phyloP scores from a whole-genome alignment of 805 yeast species.

The Myxozyma nipponensis region DNA sequence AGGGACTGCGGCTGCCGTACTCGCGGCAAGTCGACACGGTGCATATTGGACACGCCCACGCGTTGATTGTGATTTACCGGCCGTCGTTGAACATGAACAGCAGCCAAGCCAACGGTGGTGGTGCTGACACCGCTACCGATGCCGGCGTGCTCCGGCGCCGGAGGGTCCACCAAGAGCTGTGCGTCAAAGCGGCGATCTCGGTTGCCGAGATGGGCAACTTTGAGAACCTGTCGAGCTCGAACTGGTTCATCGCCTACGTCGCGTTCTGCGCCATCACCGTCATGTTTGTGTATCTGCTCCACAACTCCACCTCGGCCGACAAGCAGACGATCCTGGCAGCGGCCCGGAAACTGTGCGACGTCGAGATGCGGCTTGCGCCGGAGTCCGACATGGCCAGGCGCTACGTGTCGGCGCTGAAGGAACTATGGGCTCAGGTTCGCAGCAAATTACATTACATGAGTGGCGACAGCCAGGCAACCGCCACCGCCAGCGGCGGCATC shows the following conservation, averaged over 20 bases:
- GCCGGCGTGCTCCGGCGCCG: neutral
- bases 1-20: conserved; percentile 14
- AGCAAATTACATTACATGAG: neutral
- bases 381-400: conserved; percentile 17
- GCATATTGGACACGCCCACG: conserved; percentile 21
- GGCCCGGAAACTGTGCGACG: conserved; percentile 20
- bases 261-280: conserved; percentile 22
- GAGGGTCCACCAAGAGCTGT: conserved; percentile 13
- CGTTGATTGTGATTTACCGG: conserved; percentile 19
- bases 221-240: conserved; percentile 10
- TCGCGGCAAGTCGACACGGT: conserved; percentile 17
- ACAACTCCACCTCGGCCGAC: conserved; percentile 5
- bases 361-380: conserved; percentile 11
- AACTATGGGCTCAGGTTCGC: conserved; percentile 19
- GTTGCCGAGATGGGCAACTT: conserved; percentile 17
- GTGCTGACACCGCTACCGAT: neutral
- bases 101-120: neutral
- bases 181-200: conserved; percentile 14
- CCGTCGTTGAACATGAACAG: conserved; percentile 11
- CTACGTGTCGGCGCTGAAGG: conserved; percentile 18
- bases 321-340: conserved; percentile 6
- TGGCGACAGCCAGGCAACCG: neutral
- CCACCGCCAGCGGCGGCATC: neutral
- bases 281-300: conserved; percentile 23
- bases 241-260: conserved; percentile 20